These are phyloP conservation scores for Chalciporus chontae DNA, from an alignment of 768 basidiomycete genomes.

Conservation along the genomic window DNA sequence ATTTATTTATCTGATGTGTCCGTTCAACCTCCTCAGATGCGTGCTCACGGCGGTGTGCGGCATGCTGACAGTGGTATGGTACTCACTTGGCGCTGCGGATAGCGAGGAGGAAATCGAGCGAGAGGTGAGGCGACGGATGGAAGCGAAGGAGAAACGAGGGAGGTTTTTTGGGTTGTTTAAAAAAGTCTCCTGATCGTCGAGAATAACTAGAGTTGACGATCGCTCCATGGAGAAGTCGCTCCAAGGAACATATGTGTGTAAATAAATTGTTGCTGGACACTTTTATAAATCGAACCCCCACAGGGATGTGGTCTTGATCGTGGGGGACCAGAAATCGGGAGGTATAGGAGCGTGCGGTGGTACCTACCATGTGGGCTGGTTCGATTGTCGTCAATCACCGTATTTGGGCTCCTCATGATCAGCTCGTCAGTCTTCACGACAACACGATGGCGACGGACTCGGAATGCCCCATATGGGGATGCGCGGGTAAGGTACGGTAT, in stretches of 20 bases:
- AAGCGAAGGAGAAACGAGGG: constrained; percentile 52
- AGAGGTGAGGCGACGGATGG: constrained; percentile 55
- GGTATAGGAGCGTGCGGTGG: too few species aligned
- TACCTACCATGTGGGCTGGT: too few species aligned
- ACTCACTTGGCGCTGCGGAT: constrained; percentile 68
- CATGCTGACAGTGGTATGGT: constrained; percentile 83
- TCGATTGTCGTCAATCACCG: too few species aligned
- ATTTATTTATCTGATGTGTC: constrained; percentile 4
- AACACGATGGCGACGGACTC: too few species aligned
- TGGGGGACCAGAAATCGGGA: too few species aligned
- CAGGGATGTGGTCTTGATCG: neutral
- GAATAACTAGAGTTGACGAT: neutral
- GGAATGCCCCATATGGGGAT: too few species aligned
- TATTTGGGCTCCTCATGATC: too few species aligned
- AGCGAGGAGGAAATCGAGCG: constrained; percentile 81
- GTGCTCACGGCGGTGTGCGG: constrained; percentile 83
- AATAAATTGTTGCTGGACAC: too few species aligned
- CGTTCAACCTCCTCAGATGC: constrained; percentile 45
- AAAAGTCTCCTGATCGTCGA: constrained; percentile 6
- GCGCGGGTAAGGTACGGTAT: too few species aligned
- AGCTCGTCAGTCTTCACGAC: too few species aligned
- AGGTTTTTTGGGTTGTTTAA: constrained; percentile 41
- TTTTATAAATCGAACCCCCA: neutral
- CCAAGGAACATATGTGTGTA: neutral
- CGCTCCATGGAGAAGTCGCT: too few species aligned